These are phyloP conservation scores for Teratosphaeria zuluensis DNA, from an alignment of 2,329 filamentous ascomycete genomes.

Conservation along the genomic window DNA sequence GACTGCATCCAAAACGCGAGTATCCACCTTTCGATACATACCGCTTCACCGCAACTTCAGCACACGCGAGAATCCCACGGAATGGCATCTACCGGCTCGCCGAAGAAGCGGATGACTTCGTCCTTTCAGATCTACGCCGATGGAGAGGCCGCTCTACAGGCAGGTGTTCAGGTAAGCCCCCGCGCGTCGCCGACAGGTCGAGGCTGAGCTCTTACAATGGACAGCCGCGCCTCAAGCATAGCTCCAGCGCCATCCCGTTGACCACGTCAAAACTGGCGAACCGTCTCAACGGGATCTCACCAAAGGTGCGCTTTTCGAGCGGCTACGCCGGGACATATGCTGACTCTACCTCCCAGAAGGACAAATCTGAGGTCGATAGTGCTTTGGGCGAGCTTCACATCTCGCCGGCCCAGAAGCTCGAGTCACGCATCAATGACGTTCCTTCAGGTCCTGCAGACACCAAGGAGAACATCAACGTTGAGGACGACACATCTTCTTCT, in stretches of 20 bases:
- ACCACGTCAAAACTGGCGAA: slow-evolving; percentile 28
- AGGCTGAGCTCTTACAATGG: neutral
- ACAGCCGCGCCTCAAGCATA: slow-evolving; percentile 10
- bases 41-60: neutral
- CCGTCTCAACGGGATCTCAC: slow-evolving; percentile 8
- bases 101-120: slow-evolving; percentile 9
- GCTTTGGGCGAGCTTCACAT: slow-evolving; percentile 7
- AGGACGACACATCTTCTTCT: slow-evolving; percentile 24
- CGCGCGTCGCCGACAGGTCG: neutral
- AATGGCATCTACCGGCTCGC: slow-evolving; percentile 10
- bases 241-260: slow-evolving; percentile 19
- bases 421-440: slow-evolving; percentile 65
- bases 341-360: slow-evolving; percentile 3
- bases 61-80: neutral
- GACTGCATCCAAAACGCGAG: neutral
- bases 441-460: slow-evolving; percentile 33
- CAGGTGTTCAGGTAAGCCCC: slow-evolving; percentile 3
- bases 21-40: neutral
- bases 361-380: neutral
- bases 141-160: neutral
- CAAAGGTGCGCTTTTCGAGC: slow-evolving; percentile 4
- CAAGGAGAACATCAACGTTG: slow-evolving; percentile 3
- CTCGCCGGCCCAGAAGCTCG: slow-evolving; percentile 34
- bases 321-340: neutral
- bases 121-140: slow-evolving; percentile 11